Conservation (phyloP, 1,284 basidiomycete genomes). For the Exsudoporus floridanus region DNA sequence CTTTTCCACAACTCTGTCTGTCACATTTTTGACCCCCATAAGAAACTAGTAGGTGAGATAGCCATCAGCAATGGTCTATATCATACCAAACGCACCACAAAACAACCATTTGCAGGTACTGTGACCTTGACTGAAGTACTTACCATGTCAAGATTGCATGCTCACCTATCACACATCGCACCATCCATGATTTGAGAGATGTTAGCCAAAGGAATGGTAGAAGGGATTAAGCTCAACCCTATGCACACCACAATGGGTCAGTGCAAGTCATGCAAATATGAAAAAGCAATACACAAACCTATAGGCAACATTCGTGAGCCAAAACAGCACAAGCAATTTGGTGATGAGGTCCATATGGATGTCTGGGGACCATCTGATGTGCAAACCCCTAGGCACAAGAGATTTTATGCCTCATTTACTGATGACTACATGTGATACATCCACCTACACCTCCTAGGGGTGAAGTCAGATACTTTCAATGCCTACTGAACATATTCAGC, state of each 20-base stretch:
- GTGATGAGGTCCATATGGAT: not conserved
- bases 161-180: not conserved
- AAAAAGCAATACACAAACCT: not conserved
- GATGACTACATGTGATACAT: not conserved
- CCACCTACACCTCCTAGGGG: not conserved
- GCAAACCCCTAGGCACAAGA: not conserved
- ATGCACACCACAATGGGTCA: not conserved
- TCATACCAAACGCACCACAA: not conserved
- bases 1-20: not conserved
- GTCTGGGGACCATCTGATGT: not conserved
- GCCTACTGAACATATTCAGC: not conserved
- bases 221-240: not conserved
- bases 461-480: not conserved
- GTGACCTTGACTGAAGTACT: not conserved
- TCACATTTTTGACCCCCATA: not conserved
- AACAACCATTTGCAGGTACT: not conserved
- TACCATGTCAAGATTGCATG: not conserved
- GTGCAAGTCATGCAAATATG: not conserved
- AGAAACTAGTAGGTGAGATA: not conserved
- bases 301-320: not conserved
- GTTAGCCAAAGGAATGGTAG: not conserved
- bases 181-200: not conserved
- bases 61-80: not conserved
- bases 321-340: accelerated
- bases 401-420: not conserved